Evolutionary conservation across 2,329 filamentous ascomycete species (phyloP), one percentile per base, ranked within the genome.

Genomic region (Chrysoporthe puriensis): DNA sequence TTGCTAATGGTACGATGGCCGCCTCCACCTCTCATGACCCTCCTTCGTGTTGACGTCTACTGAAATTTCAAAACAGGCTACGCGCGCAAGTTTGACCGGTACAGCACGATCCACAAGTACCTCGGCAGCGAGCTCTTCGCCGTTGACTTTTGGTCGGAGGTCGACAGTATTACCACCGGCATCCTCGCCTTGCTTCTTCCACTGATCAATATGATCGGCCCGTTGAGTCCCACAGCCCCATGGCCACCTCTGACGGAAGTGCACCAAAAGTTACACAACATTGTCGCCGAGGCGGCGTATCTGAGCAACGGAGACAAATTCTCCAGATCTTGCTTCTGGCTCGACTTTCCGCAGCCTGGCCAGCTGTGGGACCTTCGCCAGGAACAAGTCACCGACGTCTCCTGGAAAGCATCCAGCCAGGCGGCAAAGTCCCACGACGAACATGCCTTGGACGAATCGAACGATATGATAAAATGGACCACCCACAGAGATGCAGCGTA

Each of bases 81-180:
- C 18, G 59, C 44, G 21, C 62, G 66, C 36, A 63, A 68, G 43
- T 66, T 67, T 42, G 54, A 57, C 18, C 46, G 62, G 18, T 48
- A 52, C 18, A 44, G 21, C 34, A 21, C 72, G 4, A 76, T 77
- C 40, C 73, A 74, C 59, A 46, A 13, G 13, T 67, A 67, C n/a
- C 59, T 70, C 16, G n/a, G 58, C 2, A 6, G 26, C 7, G 26
- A 70, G 2, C 67, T 74, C 0, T 36, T 80, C 18, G 75, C 79
- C 0, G 64, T 62, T 0, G 42, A 72, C 2, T 83, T 83, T 73
- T 83, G 79, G 79, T 57, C 69, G 1, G 63, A 66, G 11, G 78
- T 82, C 11, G 80, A 81, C 61, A 69, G 44, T 54, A 44, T 68
- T 34, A 68, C 68, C 21, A 26, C 64, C 34, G 66, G 54, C 9